A percentile compares a stretch with the other conserved stretches of the same genome.
Conservation (phyloP, 139 green algal species). For the Chlamydomonas schloesseri region DNA sequence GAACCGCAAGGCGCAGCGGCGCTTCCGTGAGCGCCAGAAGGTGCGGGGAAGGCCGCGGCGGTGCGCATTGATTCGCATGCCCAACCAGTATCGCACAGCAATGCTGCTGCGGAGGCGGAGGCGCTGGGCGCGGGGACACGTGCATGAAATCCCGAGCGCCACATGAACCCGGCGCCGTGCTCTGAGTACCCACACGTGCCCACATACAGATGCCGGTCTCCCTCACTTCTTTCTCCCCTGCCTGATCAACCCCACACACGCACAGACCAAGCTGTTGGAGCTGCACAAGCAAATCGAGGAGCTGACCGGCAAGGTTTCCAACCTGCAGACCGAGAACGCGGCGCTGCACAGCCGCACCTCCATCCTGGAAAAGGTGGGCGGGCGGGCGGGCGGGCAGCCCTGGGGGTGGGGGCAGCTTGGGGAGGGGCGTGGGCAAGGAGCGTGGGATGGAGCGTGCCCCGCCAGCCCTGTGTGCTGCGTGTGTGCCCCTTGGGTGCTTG, state of each 20-base stretch:
- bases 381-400: background rate
- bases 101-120: no score
- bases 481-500: no score
- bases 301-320: constrained; percentile 62
- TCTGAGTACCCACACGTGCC: background rate
- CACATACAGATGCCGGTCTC: no score
- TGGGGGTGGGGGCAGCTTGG: background rate
- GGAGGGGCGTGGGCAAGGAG: background rate
- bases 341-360: constrained; percentile 65
- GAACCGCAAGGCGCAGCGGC: constrained; percentile 74
- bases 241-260: no score
- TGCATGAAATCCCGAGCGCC: no score
- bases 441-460: no score
- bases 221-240: no score
- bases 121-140: no score
- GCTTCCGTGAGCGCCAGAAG: constrained; percentile 80
- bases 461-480: no score
- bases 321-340: constrained; percentile 70
- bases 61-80: no score
- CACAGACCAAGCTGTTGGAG: constrained; percentile 71
- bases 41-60: constrained; percentile 35
- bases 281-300: constrained; percentile 78
- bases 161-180: no score
- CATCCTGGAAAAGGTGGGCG: constrained; percentile 69
- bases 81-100: no score